These are phyloP conservation scores for Seiridium unicorne DNA, from an alignment of 2,329 filamentous ascomycete genomes.

Conservation along the genomic window DNA sequence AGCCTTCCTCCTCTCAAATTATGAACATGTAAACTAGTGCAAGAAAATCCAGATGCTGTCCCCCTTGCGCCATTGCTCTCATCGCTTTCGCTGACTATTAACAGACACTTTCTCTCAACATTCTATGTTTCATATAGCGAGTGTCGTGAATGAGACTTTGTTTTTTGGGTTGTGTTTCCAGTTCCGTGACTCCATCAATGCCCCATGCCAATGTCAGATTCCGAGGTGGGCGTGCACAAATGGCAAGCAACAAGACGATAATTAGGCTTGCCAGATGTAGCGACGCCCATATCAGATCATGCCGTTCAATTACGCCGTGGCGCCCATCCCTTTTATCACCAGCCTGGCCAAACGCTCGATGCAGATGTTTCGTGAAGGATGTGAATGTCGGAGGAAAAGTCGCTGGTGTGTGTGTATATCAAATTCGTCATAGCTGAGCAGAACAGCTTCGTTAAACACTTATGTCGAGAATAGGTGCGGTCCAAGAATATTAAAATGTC, in stretches of 20 bases:
- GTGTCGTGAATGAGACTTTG: constrained; percentile 8
- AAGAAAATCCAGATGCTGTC: constrained; percentile 3
- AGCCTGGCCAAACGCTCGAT: constrained; percentile 6
- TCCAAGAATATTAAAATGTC: constrained; percentile 25
- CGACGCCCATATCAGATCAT: not conserved
- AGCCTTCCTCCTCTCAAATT: constrained; percentile 2
- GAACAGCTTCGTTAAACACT: constrained; percentile 6
- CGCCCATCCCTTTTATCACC: not conserved
- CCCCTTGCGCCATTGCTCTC: constrained; percentile 4
- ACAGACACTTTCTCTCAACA: not conserved
- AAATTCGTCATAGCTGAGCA: constrained; percentile 10
- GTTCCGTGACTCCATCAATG: constrained; percentile 1
- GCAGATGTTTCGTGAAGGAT: constrained; percentile 6
- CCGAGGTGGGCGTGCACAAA: not conserved
- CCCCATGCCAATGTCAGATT: not conserved
- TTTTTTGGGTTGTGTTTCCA: constrained; percentile 5
- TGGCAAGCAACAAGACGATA: not conserved
- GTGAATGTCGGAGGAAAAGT: constrained; percentile 4
- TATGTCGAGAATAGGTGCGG: constrained; percentile 11
- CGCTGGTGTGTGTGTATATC: not conserved
- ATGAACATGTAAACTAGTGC: constrained; percentile 4
- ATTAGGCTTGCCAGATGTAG: not conserved
- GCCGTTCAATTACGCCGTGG: not conserved
- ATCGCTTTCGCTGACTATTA: constrained; percentile 6
- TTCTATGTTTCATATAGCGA: constrained; percentile 6